Evolutionary conservation across 768 basidiomycete species (phyloP).

Genomic region (Tulasnella sp.): DNA sequence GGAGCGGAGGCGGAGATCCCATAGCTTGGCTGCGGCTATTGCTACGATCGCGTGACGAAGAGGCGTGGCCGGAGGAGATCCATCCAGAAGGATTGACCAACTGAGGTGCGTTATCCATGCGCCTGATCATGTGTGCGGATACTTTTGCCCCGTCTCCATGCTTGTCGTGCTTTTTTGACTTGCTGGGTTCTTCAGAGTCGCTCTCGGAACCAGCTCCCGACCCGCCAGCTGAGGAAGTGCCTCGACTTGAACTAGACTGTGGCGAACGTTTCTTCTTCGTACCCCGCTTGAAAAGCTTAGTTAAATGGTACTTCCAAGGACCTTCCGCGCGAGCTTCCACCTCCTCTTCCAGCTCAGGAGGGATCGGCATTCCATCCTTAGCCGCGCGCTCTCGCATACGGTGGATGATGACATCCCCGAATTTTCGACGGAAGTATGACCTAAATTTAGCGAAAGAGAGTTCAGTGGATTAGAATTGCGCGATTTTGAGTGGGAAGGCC

Average conservation of each 20-base stretch:
- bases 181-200: not conserved
- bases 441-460: constrained; percentile 40
- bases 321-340: constrained; percentile 22
- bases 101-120: constrained; percentile 59
- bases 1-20: not conserved
- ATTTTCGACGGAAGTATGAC: constrained; percentile 67
- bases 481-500: constrained; percentile 9
- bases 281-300: constrained; percentile 4
- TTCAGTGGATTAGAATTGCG: not conserved
- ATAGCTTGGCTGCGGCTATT: not conserved
- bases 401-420: constrained; percentile 49
- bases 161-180: constrained; percentile 8
- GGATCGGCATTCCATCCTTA: constrained; percentile 10
- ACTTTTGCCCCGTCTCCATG: constrained; percentile 38
- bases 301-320: constrained; percentile 5
- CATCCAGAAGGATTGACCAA: constrained; percentile 71
- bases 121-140: constrained; percentile 72
- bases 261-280: not conserved
- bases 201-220: not conserved
- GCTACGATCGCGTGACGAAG: not conserved
- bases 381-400: constrained; percentile 17
- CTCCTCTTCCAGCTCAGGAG: constrained; percentile 28
- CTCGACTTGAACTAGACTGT: constrained; percentile 2
- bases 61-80: constrained; percentile 49
- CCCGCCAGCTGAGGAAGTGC: not conserved